phyloP scores from a whole-genome alignment of 352 stramenopile species.

The Phytophthora hybrid region DNA sequence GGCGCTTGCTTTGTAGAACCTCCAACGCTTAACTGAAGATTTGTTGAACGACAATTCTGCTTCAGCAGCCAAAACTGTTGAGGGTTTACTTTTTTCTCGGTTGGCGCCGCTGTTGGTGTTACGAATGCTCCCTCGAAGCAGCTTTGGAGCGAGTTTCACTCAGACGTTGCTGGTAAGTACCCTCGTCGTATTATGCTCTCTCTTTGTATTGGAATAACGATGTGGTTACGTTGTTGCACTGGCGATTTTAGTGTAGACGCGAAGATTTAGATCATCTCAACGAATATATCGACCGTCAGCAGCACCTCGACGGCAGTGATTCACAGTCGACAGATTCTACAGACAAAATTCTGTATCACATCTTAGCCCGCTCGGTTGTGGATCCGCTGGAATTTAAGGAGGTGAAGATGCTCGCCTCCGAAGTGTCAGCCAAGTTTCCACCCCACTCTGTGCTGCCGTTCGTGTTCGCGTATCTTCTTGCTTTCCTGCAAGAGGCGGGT shows the following conservation, averaged over 20 bases:
- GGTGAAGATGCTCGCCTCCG: constrained; percentile 73
- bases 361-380: constrained; percentile 50
- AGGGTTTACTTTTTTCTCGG: constrained; percentile 66
- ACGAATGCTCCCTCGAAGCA: constrained; percentile 56
- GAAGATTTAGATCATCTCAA: constrained; percentile 48
- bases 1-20: constrained; percentile 30
- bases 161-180: constrained; percentile 37
- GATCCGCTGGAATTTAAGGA: constrained; percentile 84
- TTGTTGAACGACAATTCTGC: constrained; percentile 56
- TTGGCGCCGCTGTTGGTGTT: constrained; percentile 69
- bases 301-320: neutral
- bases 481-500: constrained; percentile 51
- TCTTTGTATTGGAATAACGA: constrained; percentile 5
- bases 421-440: constrained; percentile 63
- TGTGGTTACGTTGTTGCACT: neutral
- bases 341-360: constrained; percentile 44
- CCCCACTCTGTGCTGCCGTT: constrained; percentile 45
- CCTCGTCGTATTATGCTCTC: neutral
- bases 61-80: constrained; percentile 39
- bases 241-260: constrained; percentile 29
- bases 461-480: constrained; percentile 48
- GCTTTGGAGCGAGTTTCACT: constrained; percentile 18
- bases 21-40: constrained; percentile 54
- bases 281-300: constrained; percentile 33
- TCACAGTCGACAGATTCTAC: neutral